These are phyloP conservation scores for Vitis amurensis DNA, from an alignment of 164 flowering plant species.

Conservation along the genomic window DNA sequence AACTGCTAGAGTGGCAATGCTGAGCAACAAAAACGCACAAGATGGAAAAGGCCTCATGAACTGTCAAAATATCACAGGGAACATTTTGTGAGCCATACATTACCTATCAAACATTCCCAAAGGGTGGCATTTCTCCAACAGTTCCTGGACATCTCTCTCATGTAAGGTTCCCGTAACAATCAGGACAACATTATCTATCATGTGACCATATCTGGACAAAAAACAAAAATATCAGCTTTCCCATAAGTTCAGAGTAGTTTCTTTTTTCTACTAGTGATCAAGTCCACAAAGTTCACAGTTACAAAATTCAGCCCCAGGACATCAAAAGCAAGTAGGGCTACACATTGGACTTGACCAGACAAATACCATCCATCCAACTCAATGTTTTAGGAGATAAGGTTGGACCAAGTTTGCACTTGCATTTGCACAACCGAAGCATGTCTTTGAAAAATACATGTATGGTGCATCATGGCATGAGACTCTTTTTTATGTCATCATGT, in stretches of 20 bases:
- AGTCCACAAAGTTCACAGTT: background rate
- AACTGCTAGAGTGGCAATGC: slow-evolving; percentile 97
- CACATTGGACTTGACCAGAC: background rate
- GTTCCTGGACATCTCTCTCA: slow-evolving; percentile 98
- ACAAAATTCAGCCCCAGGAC: background rate
- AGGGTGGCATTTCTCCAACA: slow-evolving; percentile 97
- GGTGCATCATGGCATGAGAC: background rate
- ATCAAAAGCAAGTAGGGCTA: background rate
- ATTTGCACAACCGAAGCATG: background rate
- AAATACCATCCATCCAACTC: background rate
- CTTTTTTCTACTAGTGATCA: background rate
- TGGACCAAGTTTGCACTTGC: background rate
- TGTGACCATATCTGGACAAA: slow-evolving; percentile 88
- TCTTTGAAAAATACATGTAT: no score
- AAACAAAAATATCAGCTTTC: slow-evolving; percentile 2
- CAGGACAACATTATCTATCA: slow-evolving; percentile 99
- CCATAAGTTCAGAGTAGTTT: background rate
- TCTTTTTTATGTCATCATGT: no score
- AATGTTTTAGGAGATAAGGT: background rate
- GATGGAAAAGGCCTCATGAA: background rate
- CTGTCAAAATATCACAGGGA: background rate
- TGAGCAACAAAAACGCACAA: slow-evolving; percentile 25
- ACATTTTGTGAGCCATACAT: background rate
- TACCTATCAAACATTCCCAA: slow-evolving; percentile 99
- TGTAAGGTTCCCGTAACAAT: slow-evolving; percentile 99